Percentiles rank a stretch among this genome's conserved stretches.
Conservation (phyloP, 169 alveolate species). For the Plasmodium relictum region DNA sequence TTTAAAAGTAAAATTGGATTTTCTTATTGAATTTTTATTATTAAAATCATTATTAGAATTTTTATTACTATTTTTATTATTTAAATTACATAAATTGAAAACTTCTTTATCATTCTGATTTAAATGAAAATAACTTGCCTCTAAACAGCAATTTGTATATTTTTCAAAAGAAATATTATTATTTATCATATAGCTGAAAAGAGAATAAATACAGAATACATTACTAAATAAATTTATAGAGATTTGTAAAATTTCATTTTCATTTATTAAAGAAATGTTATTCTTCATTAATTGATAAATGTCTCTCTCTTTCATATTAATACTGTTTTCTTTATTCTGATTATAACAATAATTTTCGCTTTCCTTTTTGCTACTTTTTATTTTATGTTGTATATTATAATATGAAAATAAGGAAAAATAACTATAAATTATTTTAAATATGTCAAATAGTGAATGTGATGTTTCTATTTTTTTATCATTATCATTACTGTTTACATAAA, state of each 20-base stretch:
- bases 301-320: not conserved
- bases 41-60: not conserved
- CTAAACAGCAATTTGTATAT: slow-evolving; percentile 15
- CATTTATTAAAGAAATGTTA: slow-evolving; percentile 14
- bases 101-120: slow-evolving; percentile 13
- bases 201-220: slow-evolving; percentile 2
- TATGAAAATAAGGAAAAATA: slow-evolving; percentile 20
- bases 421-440: slow-evolving; percentile 19
- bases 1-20: not conserved
- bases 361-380: not conserved
- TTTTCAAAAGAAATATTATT: slow-evolving; percentile 8
- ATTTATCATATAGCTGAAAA: slow-evolving; percentile 10
- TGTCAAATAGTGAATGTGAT: slow-evolving; percentile 8
- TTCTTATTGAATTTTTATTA: not conserved
- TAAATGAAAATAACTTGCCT: slow-evolving; percentile 56
- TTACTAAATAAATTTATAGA: slow-evolving; percentile 12
- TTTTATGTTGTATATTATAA: not conserved
- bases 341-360: not conserved
- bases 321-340: not conserved
- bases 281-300: not conserved
- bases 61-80: not conserved
- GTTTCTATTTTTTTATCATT: slow-evolving; percentile 1
- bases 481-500: not conserved
- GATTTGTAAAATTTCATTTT: slow-evolving; percentile 23
- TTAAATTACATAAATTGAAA: not conserved